Base-by-base conservation (phyloP, 2,329 filamentous ascomycete genomes). In the Cadophora sp. region DNA sequence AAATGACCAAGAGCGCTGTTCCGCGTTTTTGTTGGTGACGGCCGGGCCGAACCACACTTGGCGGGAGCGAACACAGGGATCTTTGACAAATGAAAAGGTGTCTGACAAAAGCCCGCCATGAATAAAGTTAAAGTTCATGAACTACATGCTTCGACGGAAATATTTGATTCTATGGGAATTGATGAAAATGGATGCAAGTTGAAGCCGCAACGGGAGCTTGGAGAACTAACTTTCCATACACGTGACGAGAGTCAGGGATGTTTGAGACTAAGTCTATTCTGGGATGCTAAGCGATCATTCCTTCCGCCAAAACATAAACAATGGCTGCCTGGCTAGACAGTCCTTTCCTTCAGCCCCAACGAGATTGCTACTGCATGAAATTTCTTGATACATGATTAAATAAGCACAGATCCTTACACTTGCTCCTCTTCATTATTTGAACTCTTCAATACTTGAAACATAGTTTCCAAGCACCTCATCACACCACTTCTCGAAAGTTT, bases 401-500 rank as follows among this genome's bases (percentile, higher is more conserved):
- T n/a, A n/a, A n/a, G n/a, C n/a, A n/a, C n/a, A n/a, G 40, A 3
- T 43, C 40, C 24, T 34, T 34, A 22, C 22, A 34, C 19, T 16
- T 24, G 9, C 12, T 29, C 9, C 37, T 58, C 19, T 27, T 43
- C 50, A 24, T 29, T 26, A 29, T 4, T 43, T 46, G 48, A 58
- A 14, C n/a, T n/a, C 14, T 37, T 37, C 48, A 22, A 19, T 31
- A 26, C 19, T 53, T 40, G 48, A 59, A 16, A 61, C 22, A 37
- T 69, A 68, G 43, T 66, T 55, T 24, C 40, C 46, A 27, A 73
- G 40, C 12, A 72, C 60, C 37, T 73, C 58, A 11, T 62, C 43
- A 34, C 66, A 71, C 68, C 65, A 72, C 12, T 64, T 43, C 31
- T 69, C 62, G 46, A 96, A 75, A 0, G 94, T 88, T 26, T 89